These are phyloP conservation scores for Phaffia rhodozyma DNA, from an alignment of 1,284 basidiomycete genomes.

Conservation along the genomic window DNA sequence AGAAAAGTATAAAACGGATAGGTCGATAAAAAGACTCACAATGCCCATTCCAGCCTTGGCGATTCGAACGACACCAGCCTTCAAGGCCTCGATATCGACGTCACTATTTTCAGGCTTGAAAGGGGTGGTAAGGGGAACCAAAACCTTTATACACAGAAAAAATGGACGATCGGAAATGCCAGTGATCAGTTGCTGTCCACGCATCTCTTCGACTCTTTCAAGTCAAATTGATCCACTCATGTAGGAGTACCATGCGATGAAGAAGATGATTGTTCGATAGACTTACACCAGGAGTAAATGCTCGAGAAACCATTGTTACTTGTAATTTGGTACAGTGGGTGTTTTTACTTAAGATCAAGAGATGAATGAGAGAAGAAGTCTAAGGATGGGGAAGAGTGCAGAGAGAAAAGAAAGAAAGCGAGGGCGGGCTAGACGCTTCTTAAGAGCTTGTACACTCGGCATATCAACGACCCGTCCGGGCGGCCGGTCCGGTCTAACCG, in stretches of 20 bases:
- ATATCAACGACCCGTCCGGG: too few species aligned
- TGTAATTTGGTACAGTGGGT: too few species aligned
- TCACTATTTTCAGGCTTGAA: slow-evolving; percentile 30
- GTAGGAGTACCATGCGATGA: too few species aligned
- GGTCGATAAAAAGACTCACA: slow-evolving; percentile 14
- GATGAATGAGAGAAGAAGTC: background rate
- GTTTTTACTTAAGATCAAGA: background rate
- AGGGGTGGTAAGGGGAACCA: slow-evolving; percentile 37
- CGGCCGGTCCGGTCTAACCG: too few species aligned
- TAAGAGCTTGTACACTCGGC: too few species aligned
- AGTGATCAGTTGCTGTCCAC: too few species aligned
- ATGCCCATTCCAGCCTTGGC: slow-evolving; percentile 38
- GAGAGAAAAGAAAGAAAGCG: background rate
- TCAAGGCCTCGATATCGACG: slow-evolving; percentile 34
- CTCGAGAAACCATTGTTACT: too few species aligned
- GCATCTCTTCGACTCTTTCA: too few species aligned
- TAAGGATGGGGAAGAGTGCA: background rate
- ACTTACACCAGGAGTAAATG: too few species aligned
- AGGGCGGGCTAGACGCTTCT: background rate
- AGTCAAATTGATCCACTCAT: too few species aligned
- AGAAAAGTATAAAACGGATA: background rate
- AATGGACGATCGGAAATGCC: too few species aligned
- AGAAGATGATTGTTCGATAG: too few species aligned
- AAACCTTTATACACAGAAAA: background rate
- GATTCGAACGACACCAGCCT: slow-evolving; percentile 37